Conservation (phyloP, 345 rosid species). For the Rhizophora apiculata region DNA sequence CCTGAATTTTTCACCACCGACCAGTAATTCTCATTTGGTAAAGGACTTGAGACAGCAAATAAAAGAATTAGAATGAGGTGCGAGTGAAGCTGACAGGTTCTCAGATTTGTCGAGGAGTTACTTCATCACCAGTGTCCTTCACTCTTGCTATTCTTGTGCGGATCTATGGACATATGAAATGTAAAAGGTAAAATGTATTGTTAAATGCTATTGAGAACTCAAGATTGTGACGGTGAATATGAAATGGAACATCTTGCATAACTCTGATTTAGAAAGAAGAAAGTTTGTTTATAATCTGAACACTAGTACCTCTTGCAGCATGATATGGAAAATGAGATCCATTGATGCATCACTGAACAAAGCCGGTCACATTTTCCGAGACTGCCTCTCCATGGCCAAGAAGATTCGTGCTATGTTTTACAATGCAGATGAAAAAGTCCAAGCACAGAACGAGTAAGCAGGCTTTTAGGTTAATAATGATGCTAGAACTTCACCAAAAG, state of each 20-base stretch:
- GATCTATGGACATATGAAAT: not conserved
- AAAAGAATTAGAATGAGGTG: conserved; percentile 66
- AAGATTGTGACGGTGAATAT: not conserved
- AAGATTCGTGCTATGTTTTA: conserved; percentile 73
- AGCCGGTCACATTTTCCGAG: conserved; percentile 50
- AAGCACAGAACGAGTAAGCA: conserved; percentile 57
- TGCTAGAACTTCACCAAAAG: conserved; percentile 27
- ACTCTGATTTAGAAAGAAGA: conserved; percentile 2
- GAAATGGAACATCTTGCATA: not conserved
- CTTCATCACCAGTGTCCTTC: not conserved
- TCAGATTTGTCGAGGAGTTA: conserved; percentile 76
- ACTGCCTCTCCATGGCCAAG: conserved; percentile 59
- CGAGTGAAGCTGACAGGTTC: conserved; percentile 58
- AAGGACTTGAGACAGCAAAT: conserved; percentile 63
- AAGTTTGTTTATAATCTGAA: conserved; percentile 21
- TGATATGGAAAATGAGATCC: conserved; percentile 57
- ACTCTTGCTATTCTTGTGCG: conserved; percentile 1
- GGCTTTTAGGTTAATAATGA: conserved; percentile 42
- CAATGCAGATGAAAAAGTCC: conserved; percentile 71
- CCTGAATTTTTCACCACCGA: conserved; percentile 56
- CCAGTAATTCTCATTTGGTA: conserved; percentile 64
- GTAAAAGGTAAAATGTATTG: not conserved
- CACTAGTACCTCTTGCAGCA: conserved; percentile 40
- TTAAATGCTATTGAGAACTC: not conserved
- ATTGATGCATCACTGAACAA: conserved; percentile 55